phyloP scores from a whole-genome alignment of 176 grass and related monocot genomes.

The Metroxylon sagu region DNA sequence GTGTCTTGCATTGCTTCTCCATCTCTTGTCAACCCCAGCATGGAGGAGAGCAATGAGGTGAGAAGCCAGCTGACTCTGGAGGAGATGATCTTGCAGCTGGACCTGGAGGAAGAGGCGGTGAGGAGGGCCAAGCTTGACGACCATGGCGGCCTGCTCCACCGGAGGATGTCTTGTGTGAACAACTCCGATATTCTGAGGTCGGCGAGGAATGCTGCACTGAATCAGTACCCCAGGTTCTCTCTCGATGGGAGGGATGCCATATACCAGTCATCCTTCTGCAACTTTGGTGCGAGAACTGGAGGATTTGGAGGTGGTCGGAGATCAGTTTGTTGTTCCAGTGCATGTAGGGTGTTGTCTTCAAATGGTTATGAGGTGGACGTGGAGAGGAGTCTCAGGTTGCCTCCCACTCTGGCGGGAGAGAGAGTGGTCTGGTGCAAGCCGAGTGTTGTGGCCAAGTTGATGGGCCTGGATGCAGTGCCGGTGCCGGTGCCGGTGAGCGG shows the following conservation, averaged over 20 bases:
- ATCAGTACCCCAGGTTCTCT: conserved; percentile 87
- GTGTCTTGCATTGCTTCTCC: conserved; percentile 32
- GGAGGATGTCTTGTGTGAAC: conserved; percentile 85
- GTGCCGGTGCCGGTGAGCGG: conserved; percentile 49
- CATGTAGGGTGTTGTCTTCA: conserved; percentile 22
- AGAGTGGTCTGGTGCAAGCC: conserved; percentile 96
- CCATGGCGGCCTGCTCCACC: conserved; percentile 2
- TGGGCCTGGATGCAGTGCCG: conserved; percentile 75
- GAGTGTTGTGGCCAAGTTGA: conserved; percentile 67
- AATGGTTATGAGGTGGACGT: conserved; percentile 48
- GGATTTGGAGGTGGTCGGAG: neutral
- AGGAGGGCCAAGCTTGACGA: conserved; percentile 36
- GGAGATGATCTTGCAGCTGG: conserved; percentile 95
- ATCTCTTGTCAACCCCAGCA: conserved; percentile 32
- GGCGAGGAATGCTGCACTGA: conserved; percentile 63
- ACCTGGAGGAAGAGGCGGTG: conserved; percentile 68
- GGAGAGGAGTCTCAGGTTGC: conserved; percentile 60
- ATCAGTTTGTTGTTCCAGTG: conserved; percentile 26
- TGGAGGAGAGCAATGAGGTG: conserved; percentile 34
- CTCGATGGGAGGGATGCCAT: conserved; percentile 88
- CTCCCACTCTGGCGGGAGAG: conserved; percentile 57
- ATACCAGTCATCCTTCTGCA: conserved; percentile 66
- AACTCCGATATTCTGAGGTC: conserved; percentile 71
- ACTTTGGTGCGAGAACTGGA: conserved; percentile 13
- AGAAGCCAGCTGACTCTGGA: conserved; percentile 48